phyloP scores from a whole-genome alignment of 2,329 filamentous ascomycete species.

The Fusarium sp. region DNA sequence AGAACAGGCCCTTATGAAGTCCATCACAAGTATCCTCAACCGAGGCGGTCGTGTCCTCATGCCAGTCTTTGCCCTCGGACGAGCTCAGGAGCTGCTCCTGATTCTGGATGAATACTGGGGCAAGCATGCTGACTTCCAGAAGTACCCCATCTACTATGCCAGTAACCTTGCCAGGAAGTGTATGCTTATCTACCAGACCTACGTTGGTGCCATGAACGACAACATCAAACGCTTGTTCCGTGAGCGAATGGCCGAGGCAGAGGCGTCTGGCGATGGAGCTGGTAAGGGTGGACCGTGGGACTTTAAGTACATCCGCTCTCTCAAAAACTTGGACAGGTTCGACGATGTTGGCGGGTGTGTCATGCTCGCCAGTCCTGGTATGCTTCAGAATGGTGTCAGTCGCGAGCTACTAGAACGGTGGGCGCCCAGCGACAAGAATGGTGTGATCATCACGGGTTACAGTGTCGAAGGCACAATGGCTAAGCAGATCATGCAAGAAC shows the following conservation, averaged over 20 bases:
- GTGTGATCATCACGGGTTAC: slow-evolving; percentile 98
- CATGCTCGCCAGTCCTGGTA: slow-evolving; percentile 97
- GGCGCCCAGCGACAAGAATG: slow-evolving; percentile 96
- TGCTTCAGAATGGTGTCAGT: slow-evolving; percentile 96
- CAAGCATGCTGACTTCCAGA: slow-evolving; percentile 87
- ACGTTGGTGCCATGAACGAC: slow-evolving; percentile 98
- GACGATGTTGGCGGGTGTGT: slow-evolving; percentile 96
- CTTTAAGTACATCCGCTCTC: slow-evolving; percentile 90
- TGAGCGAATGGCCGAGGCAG: slow-evolving; percentile 90
- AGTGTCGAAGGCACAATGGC: slow-evolving; percentile 99
- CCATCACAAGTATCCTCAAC: slow-evolving; percentile 89
- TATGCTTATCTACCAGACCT: slow-evolving; percentile 99
- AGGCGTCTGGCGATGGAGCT: slow-evolving; percentile 77
- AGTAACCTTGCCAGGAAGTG: slow-evolving; percentile 94
- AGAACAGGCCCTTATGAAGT: slow-evolving; percentile 94
- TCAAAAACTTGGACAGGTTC: slow-evolving; percentile 94
- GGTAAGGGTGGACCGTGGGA: slow-evolving; percentile 93
- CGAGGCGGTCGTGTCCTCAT: slow-evolving; percentile 91
- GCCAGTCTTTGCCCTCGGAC: slow-evolving; percentile 92
- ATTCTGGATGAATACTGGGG: slow-evolving; percentile 98
- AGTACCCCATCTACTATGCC: slow-evolving; percentile 96
- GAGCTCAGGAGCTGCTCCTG: slow-evolving; percentile 91
- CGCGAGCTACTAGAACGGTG: slow-evolving; percentile 92
- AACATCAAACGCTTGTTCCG: slow-evolving; percentile 97
- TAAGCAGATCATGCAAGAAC: slow-evolving; percentile 93